Conservation (phyloP, 345 rosid species). For the Melastoma malabathricum region DNA sequence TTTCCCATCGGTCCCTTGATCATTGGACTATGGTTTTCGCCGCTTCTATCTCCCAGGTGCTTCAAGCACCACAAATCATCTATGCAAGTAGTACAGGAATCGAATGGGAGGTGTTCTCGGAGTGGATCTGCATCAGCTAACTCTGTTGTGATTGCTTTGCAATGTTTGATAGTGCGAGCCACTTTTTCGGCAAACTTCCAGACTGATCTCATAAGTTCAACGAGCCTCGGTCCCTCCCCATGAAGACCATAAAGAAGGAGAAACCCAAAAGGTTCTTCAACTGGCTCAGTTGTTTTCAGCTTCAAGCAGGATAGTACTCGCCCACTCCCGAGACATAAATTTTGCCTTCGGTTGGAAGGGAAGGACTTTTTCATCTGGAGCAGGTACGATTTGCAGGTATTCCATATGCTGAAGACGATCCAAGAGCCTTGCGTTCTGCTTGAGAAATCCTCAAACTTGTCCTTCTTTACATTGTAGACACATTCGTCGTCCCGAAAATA, state of each 20-base stretch:
- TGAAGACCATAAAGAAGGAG: slow-evolving; percentile 28
- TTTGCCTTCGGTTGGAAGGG: no score
- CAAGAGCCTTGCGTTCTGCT: slow-evolving; percentile 21
- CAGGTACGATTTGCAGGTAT: slow-evolving; percentile 31
- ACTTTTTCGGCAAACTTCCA: slow-evolving; percentile 30
- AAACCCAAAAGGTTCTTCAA: slow-evolving; percentile 27
- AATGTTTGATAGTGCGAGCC: slow-evolving; percentile 23
- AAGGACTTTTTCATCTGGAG: slow-evolving; percentile 15
- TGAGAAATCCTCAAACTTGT: slow-evolving; percentile 6
- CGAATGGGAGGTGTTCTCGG: slow-evolving; percentile 18
- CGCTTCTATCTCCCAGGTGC: slow-evolving; percentile 14
- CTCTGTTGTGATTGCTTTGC: slow-evolving; percentile 29
- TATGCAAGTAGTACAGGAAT: slow-evolving; percentile 20
- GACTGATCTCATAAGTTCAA: slow-evolving; percentile 27
- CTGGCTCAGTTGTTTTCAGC: slow-evolving; percentile 15
- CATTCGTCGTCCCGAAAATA: slow-evolving; percentile 32
- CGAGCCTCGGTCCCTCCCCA: slow-evolving; percentile 38
- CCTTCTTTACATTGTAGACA: slow-evolving; percentile 7
- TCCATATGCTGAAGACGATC: slow-evolving; percentile 47
- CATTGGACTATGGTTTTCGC: slow-evolving; percentile 5
- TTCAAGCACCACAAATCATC: slow-evolving; percentile 44
- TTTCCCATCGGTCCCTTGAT: slow-evolving; percentile 21
- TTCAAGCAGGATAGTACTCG: slow-evolving; percentile 27
- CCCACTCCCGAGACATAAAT: slow-evolving; percentile 20
- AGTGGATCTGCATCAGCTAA: slow-evolving; percentile 37